Evolutionary conservation across 202 grass and related monocot genomes (phyloP).

Genomic region (Cymbopogon flexuosus): DNA sequence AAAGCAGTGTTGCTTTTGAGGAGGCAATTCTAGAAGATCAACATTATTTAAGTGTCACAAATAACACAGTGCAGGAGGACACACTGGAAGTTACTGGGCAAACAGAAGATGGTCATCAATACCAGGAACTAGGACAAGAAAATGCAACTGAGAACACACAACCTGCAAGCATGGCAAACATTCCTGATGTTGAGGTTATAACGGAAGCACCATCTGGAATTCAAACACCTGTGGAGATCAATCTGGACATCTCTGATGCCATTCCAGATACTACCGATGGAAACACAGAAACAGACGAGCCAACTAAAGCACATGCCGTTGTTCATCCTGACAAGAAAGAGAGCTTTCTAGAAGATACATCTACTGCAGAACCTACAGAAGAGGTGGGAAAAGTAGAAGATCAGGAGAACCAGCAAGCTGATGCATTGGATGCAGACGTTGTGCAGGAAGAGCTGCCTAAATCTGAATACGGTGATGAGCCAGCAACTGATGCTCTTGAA

Average conservation of each 20-base stretch:
- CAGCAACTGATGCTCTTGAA: slow-evolving; percentile 14
- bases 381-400: slow-evolving; percentile 5
- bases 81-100: background rate
- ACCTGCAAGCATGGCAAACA: background rate
- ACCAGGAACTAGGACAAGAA: slow-evolving; percentile 16
- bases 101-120: background rate
- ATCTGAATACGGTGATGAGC: background rate
- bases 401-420: slow-evolving; percentile 16
- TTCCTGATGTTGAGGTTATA: slow-evolving; percentile 18
- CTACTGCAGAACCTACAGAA: slow-evolving; percentile 6
- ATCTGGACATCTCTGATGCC: slow-evolving; percentile 3
- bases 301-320: background rate
- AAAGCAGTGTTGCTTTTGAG: slow-evolving; percentile 30
- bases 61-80: background rate
- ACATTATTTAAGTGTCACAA: background rate
- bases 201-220: slow-evolving; percentile 5
- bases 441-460: slow-evolving; percentile 27
- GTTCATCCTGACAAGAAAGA: slow-evolving; percentile 12
- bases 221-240: slow-evolving; percentile 12
- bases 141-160: slow-evolving; percentile 19
- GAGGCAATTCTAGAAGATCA: slow-evolving; percentile 23
- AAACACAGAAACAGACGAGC: slow-evolving; percentile 22
- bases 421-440: background rate
- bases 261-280: slow-evolving; percentile 22
- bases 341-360: slow-evolving; percentile 9